Base-by-base conservation (phyloP, 108 stramenopile species). In the Stephanodiscus triporus region DNA sequence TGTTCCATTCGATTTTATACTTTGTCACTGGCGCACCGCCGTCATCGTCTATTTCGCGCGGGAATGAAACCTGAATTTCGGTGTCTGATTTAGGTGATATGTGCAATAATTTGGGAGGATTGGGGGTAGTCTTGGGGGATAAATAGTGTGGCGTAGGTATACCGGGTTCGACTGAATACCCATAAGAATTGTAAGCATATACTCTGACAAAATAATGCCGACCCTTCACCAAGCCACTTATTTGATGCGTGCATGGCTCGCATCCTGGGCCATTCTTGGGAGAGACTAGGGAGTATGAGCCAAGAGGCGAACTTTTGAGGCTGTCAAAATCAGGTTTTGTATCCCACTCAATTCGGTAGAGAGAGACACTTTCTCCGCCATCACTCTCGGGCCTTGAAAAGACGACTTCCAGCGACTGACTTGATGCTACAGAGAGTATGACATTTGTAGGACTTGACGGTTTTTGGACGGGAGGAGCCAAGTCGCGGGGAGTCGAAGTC, bases 281-380 rank as follows among this genome's bases (percentile, higher is more conserved):
- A 14, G 86, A 59, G 10, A 87, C n/a, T 22, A 82, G 76, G 29
- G 80, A 79, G 74, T 89, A 62, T 9, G 81, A 76, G 11, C 88
- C 90, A 9, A 89, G 67, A 27, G 88, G 86, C 16, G 86, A 73
- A n/a, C 84, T 83, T 23, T 79, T 49, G 29, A 61, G 40, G 36
- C 87, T 86, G 57, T 85, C 84, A 60, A 95, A 93, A 42, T 72
- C 66, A 0, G 81, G 58, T 30, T 72, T 62, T 7, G 84, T 88
- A 57, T 91, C 91, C 94, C 94, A 95, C 76, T 95, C 94, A 16
- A 95, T 75, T n/a, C 82, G 68, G 69, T 93, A 95, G 13, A 86
- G 81, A 23, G 81, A 68, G 8, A 95, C 75, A 22, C 77, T 54
- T 13, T 85, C 77, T 4, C 94, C 94, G 5, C 92, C 92, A 70